Percentiles rank a stretch among this genome's conserved stretches.
These are phyloP conservation scores for Picea abies DNA, from an alignment of 83 land plant species.

Conservation along the genomic window DNA sequence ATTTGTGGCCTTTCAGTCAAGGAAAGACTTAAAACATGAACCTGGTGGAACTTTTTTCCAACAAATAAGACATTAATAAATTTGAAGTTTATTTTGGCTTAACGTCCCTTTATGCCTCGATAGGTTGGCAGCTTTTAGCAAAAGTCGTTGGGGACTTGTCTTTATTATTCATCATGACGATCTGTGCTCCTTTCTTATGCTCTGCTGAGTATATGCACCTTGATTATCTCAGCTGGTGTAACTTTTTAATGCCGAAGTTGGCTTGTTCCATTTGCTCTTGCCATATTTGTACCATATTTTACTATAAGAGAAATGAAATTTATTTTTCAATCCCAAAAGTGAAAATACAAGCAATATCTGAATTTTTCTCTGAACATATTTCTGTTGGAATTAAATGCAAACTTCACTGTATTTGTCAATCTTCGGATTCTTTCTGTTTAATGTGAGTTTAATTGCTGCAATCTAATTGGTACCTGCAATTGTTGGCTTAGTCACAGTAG, in stretches of 20 bases:
- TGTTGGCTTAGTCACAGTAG: too few relatives aligned
- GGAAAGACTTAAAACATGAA: background rate
- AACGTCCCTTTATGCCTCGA: slow-evolving; percentile 10
- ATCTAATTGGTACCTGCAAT: too few relatives aligned
- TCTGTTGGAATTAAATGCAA: too few relatives aligned
- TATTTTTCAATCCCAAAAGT: background rate
- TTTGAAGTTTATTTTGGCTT: slow-evolving; percentile 8
- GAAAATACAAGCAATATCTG: too few relatives aligned
- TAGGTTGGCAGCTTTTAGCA: background rate
- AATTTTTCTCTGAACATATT: too few relatives aligned
- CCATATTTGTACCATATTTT: slow-evolving; percentile 1
- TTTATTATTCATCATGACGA: slow-evolving; percentile 11
- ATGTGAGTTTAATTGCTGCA: too few relatives aligned
- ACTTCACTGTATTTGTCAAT: too few relatives aligned
- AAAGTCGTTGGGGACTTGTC: slow-evolving; percentile 2
- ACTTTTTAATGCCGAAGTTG: background rate
- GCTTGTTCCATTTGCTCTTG: background rate
- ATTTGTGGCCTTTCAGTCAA: background rate
- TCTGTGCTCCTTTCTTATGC: background rate
- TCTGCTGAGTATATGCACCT: slow-evolving; percentile 11
- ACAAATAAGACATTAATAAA: background rate
- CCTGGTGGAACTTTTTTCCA: background rate
- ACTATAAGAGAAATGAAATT: background rate
- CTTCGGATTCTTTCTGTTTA: too few relatives aligned
- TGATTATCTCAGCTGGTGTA: slow-evolving; percentile 12